These are phyloP conservation scores for Cutaneotrichosporon sp. DNA, from an alignment of 1,284 basidiomycete species.

Conservation along the genomic window DNA sequence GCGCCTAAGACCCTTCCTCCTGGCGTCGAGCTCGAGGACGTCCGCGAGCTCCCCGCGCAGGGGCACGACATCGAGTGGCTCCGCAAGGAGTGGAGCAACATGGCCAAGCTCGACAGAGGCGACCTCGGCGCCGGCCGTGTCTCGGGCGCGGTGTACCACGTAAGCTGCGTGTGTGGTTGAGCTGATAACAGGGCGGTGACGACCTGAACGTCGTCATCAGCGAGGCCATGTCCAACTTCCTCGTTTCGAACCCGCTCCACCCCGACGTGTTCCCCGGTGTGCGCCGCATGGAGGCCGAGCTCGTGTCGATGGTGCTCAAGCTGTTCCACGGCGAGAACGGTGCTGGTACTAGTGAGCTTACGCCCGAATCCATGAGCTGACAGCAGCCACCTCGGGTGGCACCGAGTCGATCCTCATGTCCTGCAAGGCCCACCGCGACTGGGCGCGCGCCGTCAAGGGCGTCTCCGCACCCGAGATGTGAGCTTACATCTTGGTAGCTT, in stretches of 20 bases:
- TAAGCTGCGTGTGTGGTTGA: constrained; percentile 37
- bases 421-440: constrained; percentile 90
- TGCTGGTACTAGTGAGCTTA: constrained; percentile 68
- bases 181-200: constrained; percentile 67
- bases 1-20: constrained; percentile 57
- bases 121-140: constrained; percentile 66
- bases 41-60: constrained; percentile 65
- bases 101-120: constrained; percentile 69
- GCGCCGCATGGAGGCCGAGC: constrained; percentile 96
- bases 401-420: constrained; percentile 89
- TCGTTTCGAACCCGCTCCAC: constrained; percentile 79
- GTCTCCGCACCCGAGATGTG: constrained; percentile 92
- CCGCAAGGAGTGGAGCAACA: constrained; percentile 70
- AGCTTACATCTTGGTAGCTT: constrained; percentile 36
- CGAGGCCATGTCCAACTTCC: constrained; percentile 53
- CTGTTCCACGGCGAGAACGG: constrained; percentile 83
- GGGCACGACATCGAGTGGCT: constrained; percentile 78
- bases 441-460: constrained; percentile 81
- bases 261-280: constrained; percentile 91
- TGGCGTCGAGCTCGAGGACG: constrained; percentile 57
- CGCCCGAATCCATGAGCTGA: background rate
- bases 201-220: constrained; percentile 63
- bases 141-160: constrained; percentile 85
- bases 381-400: constrained; percentile 78
- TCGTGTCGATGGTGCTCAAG: constrained; percentile 89